Evolutionary conservation across 2,329 filamentous ascomycete genomes (phyloP), one percentile per base, ranked within the genome.

Genomic region (Helotiales sp.): DNA sequence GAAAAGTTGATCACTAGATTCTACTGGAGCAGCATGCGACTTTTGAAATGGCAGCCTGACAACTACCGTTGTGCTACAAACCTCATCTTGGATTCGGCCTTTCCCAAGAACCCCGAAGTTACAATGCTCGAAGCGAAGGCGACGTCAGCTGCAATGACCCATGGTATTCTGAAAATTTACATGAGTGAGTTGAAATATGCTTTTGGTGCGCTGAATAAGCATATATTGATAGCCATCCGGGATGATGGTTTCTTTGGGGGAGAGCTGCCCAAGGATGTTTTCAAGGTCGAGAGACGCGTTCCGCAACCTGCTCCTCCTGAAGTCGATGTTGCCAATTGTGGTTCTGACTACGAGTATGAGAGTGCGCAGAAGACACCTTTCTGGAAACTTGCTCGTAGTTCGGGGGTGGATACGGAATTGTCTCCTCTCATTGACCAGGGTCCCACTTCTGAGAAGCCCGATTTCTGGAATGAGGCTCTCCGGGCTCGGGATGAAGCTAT

Each of bases 1-100:
- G 76, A 77, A 59, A 72, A 74, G 4, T 64, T 77, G 4, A 68
- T 80, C 43, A 77, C 77, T 2, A 69, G 75, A 15, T 70, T 69
- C 6, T 77, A 76, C 61, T 80, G 79, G 79, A 64, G 65, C 17
- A 63, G 62, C 24, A 6, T 71, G 20, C 26, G 64, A 20, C 17
- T 65, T 4, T 5, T 68, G 4, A 30, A 65, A n/a, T 72, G 65
- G 65, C 22, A 37, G 1, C 15, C 15, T 10, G 24, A 30, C 8
- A 0, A 54, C 15, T 5, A 15, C 1, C 28, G 50, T 10, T 67
- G 49, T 30, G 24, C 54, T 2, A 67, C 55, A 10, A 65, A 64
- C 20, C 24, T 24, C 1, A 60, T 64, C 28, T 37, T 10, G 3
- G 43, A 62, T 45, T 15, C 22, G 3, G 10, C 28, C 5, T 60